Evolutionary conservation across 805 yeast genomes (phyloP), one percentile per base, ranked within the genome.

Genomic region (Candida maris): DNA sequence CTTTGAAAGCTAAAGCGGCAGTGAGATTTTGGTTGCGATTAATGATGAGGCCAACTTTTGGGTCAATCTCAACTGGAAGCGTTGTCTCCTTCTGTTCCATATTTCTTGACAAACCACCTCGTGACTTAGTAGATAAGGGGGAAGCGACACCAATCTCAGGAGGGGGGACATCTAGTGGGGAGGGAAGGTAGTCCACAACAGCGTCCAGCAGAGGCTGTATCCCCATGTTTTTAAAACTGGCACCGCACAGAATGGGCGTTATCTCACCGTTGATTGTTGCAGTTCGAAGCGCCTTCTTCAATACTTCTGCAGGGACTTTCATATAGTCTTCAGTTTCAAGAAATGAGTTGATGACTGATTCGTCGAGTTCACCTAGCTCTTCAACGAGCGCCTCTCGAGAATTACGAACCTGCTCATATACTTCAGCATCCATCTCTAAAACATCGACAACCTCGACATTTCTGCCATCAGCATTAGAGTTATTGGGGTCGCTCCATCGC

Each of bases 121-220:
- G 50, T 54, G 22, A 35, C 19, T 32, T 44, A 42, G 22, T 35
- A 39, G 19, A 52, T 38, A 32, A 48, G 46, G 39, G 20, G 3
- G 40, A 12, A 13, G 47, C 22, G 3, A 38, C 43, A 3, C 44
- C 44, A 3, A 81, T 68, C 30, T 76, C 77, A 0, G 95, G 93
- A 3, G 71, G 47, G 1, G 56, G 55, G 1, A 71, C 67, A 43
- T 88, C 88, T 3, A 72, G 45, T 1, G 97, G 97, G 2, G 88
- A 78, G 0, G 98, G 97, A 13, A 93, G 63, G 50, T 74, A 93
- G 37, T 75, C 73, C 2, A 78, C 73, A 9, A 89, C 73, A 0
- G 94, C 89, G 59, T 91, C 97, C 61, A 93, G 62, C 32, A 93
- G 64, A 1, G 97, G 96, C 56, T 93, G 97, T 3, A 93, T 95